A percentile compares a stretch with the other conserved stretches of the same genome.
Conservation (phyloP, 2,329 filamentous ascomycete species). For the Mollisiaceae sp. region DNA sequence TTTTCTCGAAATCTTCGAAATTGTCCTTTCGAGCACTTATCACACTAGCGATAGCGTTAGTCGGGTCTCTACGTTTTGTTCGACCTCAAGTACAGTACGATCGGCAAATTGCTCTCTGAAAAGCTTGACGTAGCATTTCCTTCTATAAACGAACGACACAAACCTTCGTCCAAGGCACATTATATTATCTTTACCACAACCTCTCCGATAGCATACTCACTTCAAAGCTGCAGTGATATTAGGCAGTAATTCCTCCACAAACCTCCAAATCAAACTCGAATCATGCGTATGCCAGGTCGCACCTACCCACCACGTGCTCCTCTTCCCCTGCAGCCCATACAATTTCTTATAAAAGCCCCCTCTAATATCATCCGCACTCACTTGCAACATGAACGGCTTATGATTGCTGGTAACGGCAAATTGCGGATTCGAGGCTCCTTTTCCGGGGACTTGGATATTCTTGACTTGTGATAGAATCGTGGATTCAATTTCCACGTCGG, state of each 20-base stretch:
- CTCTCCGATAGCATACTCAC: background rate
- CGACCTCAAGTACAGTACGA: too few species aligned
- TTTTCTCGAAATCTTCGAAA: too few species aligned
- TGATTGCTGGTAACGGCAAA: background rate
- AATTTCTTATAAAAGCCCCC: slow-evolving; percentile 9
- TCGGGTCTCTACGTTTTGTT: too few species aligned
- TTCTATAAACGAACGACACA: background rate
- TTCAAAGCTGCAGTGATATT: slow-evolving; percentile 6
- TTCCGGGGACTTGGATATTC: background rate
- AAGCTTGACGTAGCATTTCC: too few species aligned
- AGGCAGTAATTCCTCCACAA: slow-evolving; percentile 2
- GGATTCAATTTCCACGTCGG: background rate
- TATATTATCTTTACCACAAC: background rate
- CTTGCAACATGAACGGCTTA: background rate
- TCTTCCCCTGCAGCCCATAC: background rate
- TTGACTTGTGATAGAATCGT: background rate
- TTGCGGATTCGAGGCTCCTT: background rate
- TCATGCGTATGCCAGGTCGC: slow-evolving; percentile 8
- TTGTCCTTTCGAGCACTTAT: too few species aligned
- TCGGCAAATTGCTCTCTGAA: too few species aligned
- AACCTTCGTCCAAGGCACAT: background rate
- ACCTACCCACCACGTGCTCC: slow-evolving; percentile 4
- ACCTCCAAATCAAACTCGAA: slow-evolving; percentile 12
- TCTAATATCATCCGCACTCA: slow-evolving; percentile 7
- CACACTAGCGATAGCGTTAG: too few species aligned